phyloP scores from a whole-genome alignment of 169 alveolate species.

The Theileria luwenshuni region DNA sequence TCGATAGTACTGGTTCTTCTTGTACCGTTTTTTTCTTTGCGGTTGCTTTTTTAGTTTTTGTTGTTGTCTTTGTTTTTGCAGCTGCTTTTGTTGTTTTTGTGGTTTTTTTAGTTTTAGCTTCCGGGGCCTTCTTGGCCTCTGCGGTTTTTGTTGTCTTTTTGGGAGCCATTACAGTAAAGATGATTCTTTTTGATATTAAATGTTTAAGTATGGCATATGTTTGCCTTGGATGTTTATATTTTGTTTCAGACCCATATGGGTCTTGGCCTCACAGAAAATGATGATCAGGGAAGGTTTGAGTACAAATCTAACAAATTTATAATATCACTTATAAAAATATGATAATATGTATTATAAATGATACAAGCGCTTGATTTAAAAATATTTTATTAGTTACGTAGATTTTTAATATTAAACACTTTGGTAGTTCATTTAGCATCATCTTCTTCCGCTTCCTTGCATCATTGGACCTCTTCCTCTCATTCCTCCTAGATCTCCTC shows the following conservation, averaged over 20 bases:
- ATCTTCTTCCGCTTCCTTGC: constrained; percentile 5
- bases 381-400: too few species aligned
- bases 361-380: background rate
- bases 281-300: background rate
- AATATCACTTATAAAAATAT: background rate
- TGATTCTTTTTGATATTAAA: too few species aligned
- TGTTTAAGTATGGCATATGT: too few species aligned
- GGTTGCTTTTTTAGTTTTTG: constrained; percentile 30
- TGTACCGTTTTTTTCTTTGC: constrained; percentile 35
- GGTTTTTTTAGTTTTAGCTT: constrained; percentile 29
- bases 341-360: background rate
- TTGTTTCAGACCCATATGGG: background rate
- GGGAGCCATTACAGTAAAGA: too few species aligned
- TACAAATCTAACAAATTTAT: background rate
- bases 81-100: constrained; percentile 28
- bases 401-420: background rate
- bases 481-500: constrained; percentile 33
- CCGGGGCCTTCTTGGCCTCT: constrained; percentile 36
- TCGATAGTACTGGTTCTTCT: constrained; percentile 18
- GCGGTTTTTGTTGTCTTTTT: constrained; percentile 27
- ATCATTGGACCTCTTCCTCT: constrained; percentile 20
- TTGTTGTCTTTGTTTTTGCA: constrained; percentile 15
- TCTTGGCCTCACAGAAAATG: constrained; percentile 26
- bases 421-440: background rate
- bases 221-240: too few species aligned